Evolutionary conservation across 257 asterid species (phyloP).

Genomic region (Ilex asprella): DNA sequence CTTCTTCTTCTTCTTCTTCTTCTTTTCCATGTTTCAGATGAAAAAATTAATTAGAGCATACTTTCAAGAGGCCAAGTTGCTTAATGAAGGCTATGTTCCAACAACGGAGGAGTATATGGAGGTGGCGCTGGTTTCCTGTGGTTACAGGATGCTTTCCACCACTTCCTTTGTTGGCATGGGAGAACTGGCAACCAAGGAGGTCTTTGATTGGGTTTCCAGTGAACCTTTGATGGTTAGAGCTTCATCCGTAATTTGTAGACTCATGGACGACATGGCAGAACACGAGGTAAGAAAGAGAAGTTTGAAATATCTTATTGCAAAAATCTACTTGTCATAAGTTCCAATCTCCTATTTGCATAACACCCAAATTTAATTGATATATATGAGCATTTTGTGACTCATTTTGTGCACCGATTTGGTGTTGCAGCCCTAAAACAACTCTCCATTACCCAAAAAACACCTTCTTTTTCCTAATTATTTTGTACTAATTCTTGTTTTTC

Average conservation of each 20-base stretch:
- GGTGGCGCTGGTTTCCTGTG: slow-evolving; percentile 3
- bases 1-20: too few relatives aligned
- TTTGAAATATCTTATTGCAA: too few relatives aligned
- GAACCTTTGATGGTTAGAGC: slow-evolving; percentile 21
- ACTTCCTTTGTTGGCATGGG: slow-evolving; percentile 23
- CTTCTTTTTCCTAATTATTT: too few relatives aligned
- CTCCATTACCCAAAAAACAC: too few relatives aligned
- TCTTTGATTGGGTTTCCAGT: slow-evolving; percentile 22
- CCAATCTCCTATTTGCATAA: too few relatives aligned
- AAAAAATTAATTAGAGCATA: slow-evolving; percentile 19
- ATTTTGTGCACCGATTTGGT: too few relatives aligned
- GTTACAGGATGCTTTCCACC: slow-evolving; percentile 4
- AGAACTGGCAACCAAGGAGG: slow-evolving; percentile 3
- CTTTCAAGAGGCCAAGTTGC: background rate
- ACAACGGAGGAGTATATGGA: slow-evolving; percentile 27
- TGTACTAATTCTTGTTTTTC: too few relatives aligned
- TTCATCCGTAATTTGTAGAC: slow-evolving; percentile 17
- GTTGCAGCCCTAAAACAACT: too few relatives aligned
- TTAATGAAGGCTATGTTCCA: slow-evolving; percentile 11
- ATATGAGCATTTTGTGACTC: too few relatives aligned
- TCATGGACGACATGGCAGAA: slow-evolving; percentile 25
- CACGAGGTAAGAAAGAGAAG: slow-evolving; percentile 14
- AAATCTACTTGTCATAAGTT: too few relatives aligned
- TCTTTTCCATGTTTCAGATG: slow-evolving; percentile 9
- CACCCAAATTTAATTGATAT: too few relatives aligned